Base-by-base conservation (phyloP, 306 rosid genomes). In the Sesbania bispinosa region DNA sequence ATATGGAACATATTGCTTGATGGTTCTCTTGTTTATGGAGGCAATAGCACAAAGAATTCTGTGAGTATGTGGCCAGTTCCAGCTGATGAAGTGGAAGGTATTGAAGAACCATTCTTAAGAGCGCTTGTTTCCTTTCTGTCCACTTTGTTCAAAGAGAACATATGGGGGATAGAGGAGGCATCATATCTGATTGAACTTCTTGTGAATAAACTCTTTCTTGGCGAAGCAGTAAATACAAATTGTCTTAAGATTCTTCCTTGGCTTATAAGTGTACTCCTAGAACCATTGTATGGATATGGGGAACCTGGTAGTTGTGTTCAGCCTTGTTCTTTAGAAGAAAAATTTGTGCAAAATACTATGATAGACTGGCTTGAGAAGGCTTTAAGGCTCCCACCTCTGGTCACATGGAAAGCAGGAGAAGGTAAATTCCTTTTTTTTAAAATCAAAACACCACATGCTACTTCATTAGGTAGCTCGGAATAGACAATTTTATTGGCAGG, bases 101-200 rank as follows among this genome's bases (percentile, higher is more conserved):
- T 87, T 85, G 81, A 83, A 82, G 97, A 90, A 80, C 97, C 98
- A n/a, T 94, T 90, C 85, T 79, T 94, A 80, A 90, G 92, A 82
- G 98, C 94, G 13, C 89, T 90, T 58, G 78, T 86, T 69, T 84
- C 92, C 65, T 73, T 88, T 63, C 77, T 94, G 57, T 77, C 70
- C 23, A 78, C 88, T 77, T 69, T 94, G 81, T 86, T 94, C 67
- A 69, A 83, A 71, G 94, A 90, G 74, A 77, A 80, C 45, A 83
- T 90, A 76, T 94, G 97, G 98, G 90, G 63, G 35, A 16, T 62
- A 27, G 79, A 62, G 75, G 89, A 89, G 78, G 89, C 96, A 58
- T 32, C 27, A 60, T 29, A 30, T 74, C 76, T 87, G 63, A 77
- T 90, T 79, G 86, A 88, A 78, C 79, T 86, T 59, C 81, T 90